These are phyloP conservation scores for Dactylellina drechsleri DNA, from an alignment of 2,329 filamentous ascomycete species.

Conservation along the genomic window DNA sequence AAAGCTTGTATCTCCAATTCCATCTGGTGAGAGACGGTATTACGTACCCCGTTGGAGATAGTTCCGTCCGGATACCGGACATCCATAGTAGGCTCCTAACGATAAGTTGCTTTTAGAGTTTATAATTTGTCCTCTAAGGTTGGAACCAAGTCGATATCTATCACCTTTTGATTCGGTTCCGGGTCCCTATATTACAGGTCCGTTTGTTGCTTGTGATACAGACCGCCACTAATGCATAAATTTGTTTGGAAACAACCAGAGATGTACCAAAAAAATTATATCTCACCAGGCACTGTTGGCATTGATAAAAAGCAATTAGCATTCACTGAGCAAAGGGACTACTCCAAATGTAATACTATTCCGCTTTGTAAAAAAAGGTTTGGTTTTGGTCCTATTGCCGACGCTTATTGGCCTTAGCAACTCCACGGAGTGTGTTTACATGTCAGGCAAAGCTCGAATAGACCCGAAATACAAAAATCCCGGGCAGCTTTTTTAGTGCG, in stretches of 20 bases:
- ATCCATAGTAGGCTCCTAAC: constrained; percentile 20
- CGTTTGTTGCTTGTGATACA: constrained; percentile 18
- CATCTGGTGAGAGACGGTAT: constrained; percentile 21
- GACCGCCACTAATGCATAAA: not conserved
- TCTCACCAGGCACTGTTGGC: constrained; percentile 23
- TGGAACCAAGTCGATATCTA: not conserved
- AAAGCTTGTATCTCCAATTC: constrained; percentile 17
- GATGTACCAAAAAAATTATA: no score
- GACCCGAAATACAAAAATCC: constrained; percentile 31
- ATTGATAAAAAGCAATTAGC: constrained; percentile 10
- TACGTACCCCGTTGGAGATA: constrained; percentile 40
- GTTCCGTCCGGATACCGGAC: constrained; percentile 17
- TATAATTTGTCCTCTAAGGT: constrained; percentile 5
- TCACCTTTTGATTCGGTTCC: constrained; percentile 19
- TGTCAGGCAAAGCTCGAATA: constrained; percentile 31
- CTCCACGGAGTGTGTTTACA: constrained; percentile 31
- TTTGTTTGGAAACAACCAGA: no score
- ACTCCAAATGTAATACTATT: constrained; percentile 19
- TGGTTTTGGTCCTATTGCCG: constrained; percentile 25
- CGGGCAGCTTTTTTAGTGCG: constrained; percentile 43
- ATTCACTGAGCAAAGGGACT: constrained; percentile 13
- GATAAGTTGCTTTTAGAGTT: constrained; percentile 26
- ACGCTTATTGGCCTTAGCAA: constrained; percentile 26
- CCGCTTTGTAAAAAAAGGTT: constrained; percentile 3
- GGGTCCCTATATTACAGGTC: constrained; percentile 25